Evolutionary conservation across 169 alveolate genomes (phyloP), one percentile per base, ranked within the genome.

Genomic region (Eimeria necatrix): DNA sequence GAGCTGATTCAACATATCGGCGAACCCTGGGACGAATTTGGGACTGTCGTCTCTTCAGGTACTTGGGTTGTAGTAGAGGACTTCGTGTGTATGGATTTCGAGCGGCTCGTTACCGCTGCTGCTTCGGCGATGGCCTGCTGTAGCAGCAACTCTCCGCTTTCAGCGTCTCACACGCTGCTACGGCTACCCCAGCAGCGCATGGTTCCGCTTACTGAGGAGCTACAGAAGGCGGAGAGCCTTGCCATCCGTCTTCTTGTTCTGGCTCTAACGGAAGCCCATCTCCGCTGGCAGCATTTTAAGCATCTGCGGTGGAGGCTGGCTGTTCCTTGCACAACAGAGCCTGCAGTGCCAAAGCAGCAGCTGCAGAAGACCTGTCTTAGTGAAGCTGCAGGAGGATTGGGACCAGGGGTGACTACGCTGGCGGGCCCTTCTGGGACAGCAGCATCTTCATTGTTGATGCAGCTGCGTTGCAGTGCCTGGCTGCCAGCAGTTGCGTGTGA

Each of bases 401-500:
- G 41, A 0, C 41, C 41, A 32, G 41, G 41, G 41, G 41, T 32
- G 41, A 32, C 41, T 32, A 32, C 3, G 73, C 88, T 4, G 68
- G 49, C 48, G 32, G 22, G 2, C 26, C 16, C 52, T 22, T 51
- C 16, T 52, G 91, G 91, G 24, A 52, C 41, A 5, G 91, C 76
- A 26, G 76, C 74, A 9, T 83, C 91, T 10, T 83, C 91, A 7
- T 52, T 83, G 56, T 56, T 83, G 3, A 8, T 83, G 91, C 91
- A 83, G 70, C 91, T 83, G 91, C 91, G 91, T 52, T 53, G 91
- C 91, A 83, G 91, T 14, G 26, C 76, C 32, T 83, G 91, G 91
- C 91, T 83, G 49, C 91, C 91, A 56, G 91, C 91, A 9, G 91
- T 83, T 46, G 91, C 91, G 10, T 83, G 91, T 46, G 91, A 83